phyloP scores from a whole-genome alignment of 106 monocot genomes.

The Allium fistulosum region DNA sequence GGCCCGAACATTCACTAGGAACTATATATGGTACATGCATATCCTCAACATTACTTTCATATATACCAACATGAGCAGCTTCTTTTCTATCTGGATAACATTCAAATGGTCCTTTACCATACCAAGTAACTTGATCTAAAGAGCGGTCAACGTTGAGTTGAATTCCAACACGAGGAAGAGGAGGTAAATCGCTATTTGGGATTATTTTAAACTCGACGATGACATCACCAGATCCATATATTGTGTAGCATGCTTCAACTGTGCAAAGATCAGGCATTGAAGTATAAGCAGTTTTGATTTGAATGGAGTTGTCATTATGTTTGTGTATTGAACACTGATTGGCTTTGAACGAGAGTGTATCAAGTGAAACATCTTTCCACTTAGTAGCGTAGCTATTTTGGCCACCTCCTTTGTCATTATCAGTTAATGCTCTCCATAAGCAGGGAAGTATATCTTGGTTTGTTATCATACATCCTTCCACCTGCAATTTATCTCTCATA shows the following conservation, averaged over 20 bases:
- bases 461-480: constrained; percentile 33
- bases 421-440: constrained; percentile 88
- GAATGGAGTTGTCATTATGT: constrained; percentile 32
- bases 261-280: constrained; percentile 22
- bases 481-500: constrained; percentile 25
- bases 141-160: constrained; percentile 49
- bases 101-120: constrained; percentile 94
- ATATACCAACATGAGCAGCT: constrained; percentile 73
- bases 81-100: constrained; percentile 95
- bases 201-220: constrained; percentile 53
- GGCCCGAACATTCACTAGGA: constrained; percentile 72
- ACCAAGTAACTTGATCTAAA: constrained; percentile 67
- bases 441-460: constrained; percentile 66
- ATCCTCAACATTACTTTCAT: constrained; percentile 57
- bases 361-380: constrained; percentile 54
- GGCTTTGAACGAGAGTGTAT: constrained; percentile 39
- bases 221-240: constrained; percentile 69
- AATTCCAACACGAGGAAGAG: constrained; percentile 83
- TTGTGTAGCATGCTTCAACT: constrained; percentile 39
- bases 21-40: constrained; percentile 87
- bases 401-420: constrained; percentile 92
- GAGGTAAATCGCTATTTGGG: constrained; percentile 68
- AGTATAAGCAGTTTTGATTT: constrained; percentile 33
- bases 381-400: constrained; percentile 43
- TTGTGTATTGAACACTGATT: constrained; percentile 41